Percentiles rank a stretch among this genome's conserved stretches.
Conservation (phyloP, 192 early-diverging fungal species). For the Linnemannia schmuckeri region DNA sequence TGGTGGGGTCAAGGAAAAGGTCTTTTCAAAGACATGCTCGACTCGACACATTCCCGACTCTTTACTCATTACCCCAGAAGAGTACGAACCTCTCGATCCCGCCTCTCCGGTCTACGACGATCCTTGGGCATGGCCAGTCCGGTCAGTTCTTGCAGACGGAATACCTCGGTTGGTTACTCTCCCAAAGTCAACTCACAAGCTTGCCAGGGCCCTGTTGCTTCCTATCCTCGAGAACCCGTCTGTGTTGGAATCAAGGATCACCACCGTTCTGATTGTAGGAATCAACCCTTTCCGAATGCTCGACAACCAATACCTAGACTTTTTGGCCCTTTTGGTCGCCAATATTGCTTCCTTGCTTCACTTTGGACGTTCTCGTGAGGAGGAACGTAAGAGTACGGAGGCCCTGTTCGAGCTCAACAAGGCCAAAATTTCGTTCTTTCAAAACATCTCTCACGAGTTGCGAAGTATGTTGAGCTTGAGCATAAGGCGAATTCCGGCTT, state of each 20-base stretch:
- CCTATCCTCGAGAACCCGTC: slow-evolving; percentile 47
- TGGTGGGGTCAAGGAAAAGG: slow-evolving; percentile 20
- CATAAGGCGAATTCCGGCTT: background rate
- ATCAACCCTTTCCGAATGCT: slow-evolving; percentile 49
- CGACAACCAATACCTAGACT: slow-evolving; percentile 50
- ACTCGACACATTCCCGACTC: slow-evolving; percentile 48
- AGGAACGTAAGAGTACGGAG: slow-evolving; percentile 49
- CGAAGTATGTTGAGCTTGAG: slow-evolving; percentile 49
- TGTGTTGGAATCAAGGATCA: slow-evolving; percentile 38
- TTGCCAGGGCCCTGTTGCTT: slow-evolving; percentile 37
- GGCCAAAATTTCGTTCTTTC: slow-evolving; percentile 60
- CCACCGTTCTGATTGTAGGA: slow-evolving; percentile 38
- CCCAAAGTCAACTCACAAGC: slow-evolving; percentile 48
- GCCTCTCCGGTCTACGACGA: slow-evolving; percentile 30
- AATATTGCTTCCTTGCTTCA: slow-evolving; percentile 39
- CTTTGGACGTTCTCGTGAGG: slow-evolving; percentile 53
- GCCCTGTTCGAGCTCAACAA: slow-evolving; percentile 53
- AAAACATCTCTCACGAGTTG: slow-evolving; percentile 60
- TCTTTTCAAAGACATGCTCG: slow-evolving; percentile 39
- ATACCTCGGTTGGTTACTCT: slow-evolving; percentile 43
- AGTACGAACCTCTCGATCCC: slow-evolving; percentile 44
- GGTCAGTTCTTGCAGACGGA: slow-evolving; percentile 44
- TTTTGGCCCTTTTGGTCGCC: slow-evolving; percentile 42
- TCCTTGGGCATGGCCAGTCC: slow-evolving; percentile 51
- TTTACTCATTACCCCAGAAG: slow-evolving; percentile 43